A percentile compares a stretch with the other conserved stretches of the same genome.
phyloP scores from a whole-genome alignment of 2,329 filamentous ascomycete genomes.

The Simplicillium aogashimaense region DNA sequence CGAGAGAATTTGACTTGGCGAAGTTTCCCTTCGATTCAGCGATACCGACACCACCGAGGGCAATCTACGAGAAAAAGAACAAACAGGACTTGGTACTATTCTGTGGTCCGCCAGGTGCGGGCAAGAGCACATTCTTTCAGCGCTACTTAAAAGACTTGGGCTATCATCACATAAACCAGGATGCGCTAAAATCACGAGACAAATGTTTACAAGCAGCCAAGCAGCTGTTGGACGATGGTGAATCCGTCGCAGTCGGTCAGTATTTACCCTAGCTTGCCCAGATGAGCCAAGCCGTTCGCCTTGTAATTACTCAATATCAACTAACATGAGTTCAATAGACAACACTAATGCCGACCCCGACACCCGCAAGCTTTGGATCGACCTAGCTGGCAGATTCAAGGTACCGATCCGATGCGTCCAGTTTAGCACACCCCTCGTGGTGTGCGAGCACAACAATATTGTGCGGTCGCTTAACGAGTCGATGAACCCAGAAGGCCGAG shows the following conservation, averaged over 20 bases:
- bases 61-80: constrained; percentile 49
- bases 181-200: constrained; percentile 65
- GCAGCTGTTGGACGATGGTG: constrained; percentile 51
- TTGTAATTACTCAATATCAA: constrained; percentile 5
- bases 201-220: constrained; percentile 65
- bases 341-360: constrained; percentile 88
- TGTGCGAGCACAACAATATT: constrained; percentile 80
- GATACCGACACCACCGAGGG: not conserved
- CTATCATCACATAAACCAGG: constrained; percentile 85
- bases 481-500: constrained; percentile 76
- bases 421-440: constrained; percentile 61
- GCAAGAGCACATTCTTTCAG: constrained; percentile 89
- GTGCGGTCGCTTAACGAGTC: constrained; percentile 62
- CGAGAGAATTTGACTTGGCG: constrained; percentile 61
- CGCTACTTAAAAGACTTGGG: constrained; percentile 64
- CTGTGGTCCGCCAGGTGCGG: constrained; percentile 79
- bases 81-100: constrained; percentile 70
- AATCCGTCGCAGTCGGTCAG: constrained; percentile 70
- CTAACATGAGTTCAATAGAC: constrained; percentile 40
- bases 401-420: constrained; percentile 78
- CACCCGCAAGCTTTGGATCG: constrained; percentile 68
- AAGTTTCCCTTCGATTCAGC: constrained; percentile 36
- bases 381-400: constrained; percentile 58
- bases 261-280: constrained; percentile 10
- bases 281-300: not conserved